Evolutionary conservation across 345 rosid species (phyloP).

Genomic region (Geranium brycei): DNA sequence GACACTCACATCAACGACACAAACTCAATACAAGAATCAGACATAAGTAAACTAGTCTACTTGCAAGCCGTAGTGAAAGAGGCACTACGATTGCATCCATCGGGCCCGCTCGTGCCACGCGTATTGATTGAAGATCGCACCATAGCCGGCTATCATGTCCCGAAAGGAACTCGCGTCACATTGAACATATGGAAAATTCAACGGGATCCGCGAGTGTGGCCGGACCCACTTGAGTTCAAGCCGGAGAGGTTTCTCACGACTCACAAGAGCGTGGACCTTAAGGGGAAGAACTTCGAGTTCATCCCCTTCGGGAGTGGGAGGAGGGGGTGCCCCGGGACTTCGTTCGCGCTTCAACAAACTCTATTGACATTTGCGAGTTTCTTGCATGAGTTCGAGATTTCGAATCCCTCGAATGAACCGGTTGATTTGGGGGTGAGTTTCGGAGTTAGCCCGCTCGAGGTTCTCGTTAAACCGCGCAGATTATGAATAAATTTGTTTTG

Average conservation of each 20-base stretch:
- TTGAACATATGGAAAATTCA: constrained; percentile 18
- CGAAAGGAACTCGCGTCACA: constrained; percentile 13
- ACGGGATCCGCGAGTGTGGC: constrained; percentile 19
- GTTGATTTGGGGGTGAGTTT: constrained; percentile 17
- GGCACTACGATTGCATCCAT: constrained; percentile 21
- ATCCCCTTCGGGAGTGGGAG: constrained; percentile 23
- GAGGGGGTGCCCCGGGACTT: constrained; percentile 21
- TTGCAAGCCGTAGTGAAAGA: constrained; percentile 26
- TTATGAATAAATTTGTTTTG: too few relatives aligned
- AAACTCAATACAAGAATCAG: not conserved
- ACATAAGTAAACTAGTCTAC: not conserved
- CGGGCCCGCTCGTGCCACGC: constrained; percentile 17
- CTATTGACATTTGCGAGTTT: constrained; percentile 15
- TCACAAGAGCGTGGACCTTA: constrained; percentile 11
- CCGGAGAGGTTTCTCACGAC: constrained; percentile 21
- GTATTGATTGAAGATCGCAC: constrained; percentile 15
- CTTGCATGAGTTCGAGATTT: constrained; percentile 19
- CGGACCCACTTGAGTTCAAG: constrained; percentile 12
- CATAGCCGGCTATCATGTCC: constrained; percentile 10
- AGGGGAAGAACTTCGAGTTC: constrained; percentile 14
- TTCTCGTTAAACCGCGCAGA: constrained; percentile 18
- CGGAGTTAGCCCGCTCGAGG: constrained; percentile 20
- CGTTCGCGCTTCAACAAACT: constrained; percentile 16
- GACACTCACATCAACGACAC: not conserved
- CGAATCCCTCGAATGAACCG: constrained; percentile 8